Base-by-base conservation (phyloP, 345 rosid species). In the Bruguiera gymnorhiza region DNA sequence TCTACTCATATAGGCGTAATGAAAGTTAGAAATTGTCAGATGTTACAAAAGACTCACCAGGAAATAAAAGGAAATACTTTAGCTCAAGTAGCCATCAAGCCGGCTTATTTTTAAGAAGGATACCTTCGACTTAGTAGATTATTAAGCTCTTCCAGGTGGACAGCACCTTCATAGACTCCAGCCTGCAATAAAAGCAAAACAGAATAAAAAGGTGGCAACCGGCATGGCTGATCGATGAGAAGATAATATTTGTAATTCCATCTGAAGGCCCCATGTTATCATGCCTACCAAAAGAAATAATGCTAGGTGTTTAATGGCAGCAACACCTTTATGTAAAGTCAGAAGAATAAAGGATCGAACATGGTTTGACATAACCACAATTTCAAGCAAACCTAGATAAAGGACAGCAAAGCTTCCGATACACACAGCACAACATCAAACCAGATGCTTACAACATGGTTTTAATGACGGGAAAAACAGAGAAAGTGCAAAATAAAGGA, bases 81-180 rank as follows among this genome's bases (percentile, higher is more conserved):
- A 8, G 60, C 60, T 56, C 26, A 24, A 56, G 60, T 8, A 21
- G 23, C 18, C 3, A 31, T 19, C 32, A 27, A 37, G 29, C 15
- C 26, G n/a, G 18, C 3, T 62, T 23, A 37, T 66, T 19, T 19
- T 27, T 16, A 43, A 24, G 20, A 43, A 59, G 15, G n/a, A 21
- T 78, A 94, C 97, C 98, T 94, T 81, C 87, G 73, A 63, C 82
- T 79, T 37, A 91, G 68, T 60, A 91, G 68, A 63, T 86, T 83
- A 74, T 71, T 83, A 72, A 89, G 96, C 80, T 91, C 98, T 10
- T 94, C 95, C 88, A 94, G 77, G 83, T 82, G 98, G 48, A 91
- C 83, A 19, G 84, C 83, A 52, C 86, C 90, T 78, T 88, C 84
- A 73, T 83, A 86, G 31, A 93, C 95, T 67, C 86, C 71, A 21